phyloP scores from a whole-genome alignment of 192 early-diverging fungal species.

The Powellomyces hirtus region DNA sequence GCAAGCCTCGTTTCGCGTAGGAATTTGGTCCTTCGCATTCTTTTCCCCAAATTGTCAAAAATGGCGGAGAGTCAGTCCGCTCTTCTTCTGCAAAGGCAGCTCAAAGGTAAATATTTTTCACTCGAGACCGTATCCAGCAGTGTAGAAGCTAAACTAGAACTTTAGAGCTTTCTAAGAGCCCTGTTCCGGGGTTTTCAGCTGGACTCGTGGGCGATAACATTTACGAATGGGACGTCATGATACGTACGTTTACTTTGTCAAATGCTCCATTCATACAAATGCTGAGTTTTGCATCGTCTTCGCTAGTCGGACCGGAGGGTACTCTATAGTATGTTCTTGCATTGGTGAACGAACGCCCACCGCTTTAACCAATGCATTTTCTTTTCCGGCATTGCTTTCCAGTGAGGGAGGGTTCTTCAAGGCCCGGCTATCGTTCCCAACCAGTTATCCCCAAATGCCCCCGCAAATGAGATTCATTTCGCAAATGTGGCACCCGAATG shows the following conservation, averaged over 20 bases:
- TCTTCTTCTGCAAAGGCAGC: constrained; percentile 36
- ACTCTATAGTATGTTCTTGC: constrained; percentile 71
- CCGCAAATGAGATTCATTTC: constrained; percentile 82
- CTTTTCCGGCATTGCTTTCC: constrained; percentile 10
- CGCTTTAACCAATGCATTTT: no score
- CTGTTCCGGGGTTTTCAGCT: constrained; percentile 84
- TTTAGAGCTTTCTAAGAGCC: constrained; percentile 69
- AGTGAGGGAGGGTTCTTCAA: constrained; percentile 96
- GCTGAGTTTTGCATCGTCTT: neutral
- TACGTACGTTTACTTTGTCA: constrained; percentile 31
- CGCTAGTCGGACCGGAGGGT: constrained; percentile 73
- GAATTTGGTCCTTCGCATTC: no score
- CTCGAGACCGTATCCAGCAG: neutral
- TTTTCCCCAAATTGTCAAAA: neutral
- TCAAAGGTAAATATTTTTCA: constrained; percentile 29
- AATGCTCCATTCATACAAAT: no score
- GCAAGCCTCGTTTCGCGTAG: no score
- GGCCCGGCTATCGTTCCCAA: constrained; percentile 52
- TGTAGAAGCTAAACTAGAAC: neutral
- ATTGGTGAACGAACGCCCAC: no score
- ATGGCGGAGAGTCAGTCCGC: constrained; percentile 28
- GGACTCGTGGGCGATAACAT: constrained; percentile 86
- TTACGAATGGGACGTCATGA: constrained; percentile 86
- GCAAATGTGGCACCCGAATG: constrained; percentile 93
- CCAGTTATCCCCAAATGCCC: constrained; percentile 81